Percentiles rank a stretch among this genome's conserved stretches.
phyloP scores from a whole-genome alignment of 164 flowering plant genomes.

The Sedum album region DNA sequence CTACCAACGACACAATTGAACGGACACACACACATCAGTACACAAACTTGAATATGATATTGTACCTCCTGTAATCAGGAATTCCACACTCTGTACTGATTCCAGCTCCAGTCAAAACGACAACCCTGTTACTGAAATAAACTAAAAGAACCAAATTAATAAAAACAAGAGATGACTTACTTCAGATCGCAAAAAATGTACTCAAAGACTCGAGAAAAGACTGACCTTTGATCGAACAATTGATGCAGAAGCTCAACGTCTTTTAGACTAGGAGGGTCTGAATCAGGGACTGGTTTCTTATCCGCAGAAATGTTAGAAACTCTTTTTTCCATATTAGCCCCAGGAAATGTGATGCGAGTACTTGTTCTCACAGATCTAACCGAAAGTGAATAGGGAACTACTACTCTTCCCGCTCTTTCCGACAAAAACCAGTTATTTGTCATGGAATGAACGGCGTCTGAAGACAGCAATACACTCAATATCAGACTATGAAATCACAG shows the following conservation, averaged over 20 bases:
- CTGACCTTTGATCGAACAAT: constrained; percentile 55
- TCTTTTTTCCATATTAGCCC: constrained; percentile 24
- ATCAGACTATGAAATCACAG: too few species aligned
- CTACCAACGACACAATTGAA: background rate
- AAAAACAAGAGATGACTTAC: background rate
- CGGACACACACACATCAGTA: background rate
- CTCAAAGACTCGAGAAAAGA: background rate
- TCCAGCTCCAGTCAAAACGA: constrained; percentile 92
- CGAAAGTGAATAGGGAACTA: constrained; percentile 18
- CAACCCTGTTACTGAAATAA: constrained; percentile 58
- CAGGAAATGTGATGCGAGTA: constrained; percentile 38
- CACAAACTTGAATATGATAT: background rate
- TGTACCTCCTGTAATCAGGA: constrained; percentile 93
- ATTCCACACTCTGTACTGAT: constrained; percentile 93
- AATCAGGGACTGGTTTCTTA: constrained; percentile 58
- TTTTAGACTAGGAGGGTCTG: constrained; percentile 62
- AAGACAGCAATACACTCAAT: too few species aligned
- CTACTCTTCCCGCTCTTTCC: constrained; percentile 21
- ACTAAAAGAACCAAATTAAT: background rate
- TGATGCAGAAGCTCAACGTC: constrained; percentile 55
- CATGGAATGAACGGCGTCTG: too few species aligned
- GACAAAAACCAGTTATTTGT: too few species aligned
- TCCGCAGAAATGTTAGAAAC: constrained; percentile 33
- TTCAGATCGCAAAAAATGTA: too few species aligned
- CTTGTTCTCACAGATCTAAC: constrained; percentile 37